Conservation (phyloP, 2,329 filamentous ascomycete genomes). For the Fusarium sp. region DNA sequence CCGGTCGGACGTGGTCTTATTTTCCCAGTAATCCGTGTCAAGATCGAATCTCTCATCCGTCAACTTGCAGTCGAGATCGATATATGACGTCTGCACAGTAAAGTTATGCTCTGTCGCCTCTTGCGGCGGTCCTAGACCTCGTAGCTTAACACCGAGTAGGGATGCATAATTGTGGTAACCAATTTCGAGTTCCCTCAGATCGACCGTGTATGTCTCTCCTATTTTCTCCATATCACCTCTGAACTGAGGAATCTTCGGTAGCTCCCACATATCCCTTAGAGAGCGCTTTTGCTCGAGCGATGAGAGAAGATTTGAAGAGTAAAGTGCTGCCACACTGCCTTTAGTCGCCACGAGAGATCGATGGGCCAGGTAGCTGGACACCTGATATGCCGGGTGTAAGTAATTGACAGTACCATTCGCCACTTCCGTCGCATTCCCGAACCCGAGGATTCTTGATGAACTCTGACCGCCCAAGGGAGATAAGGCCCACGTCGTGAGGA, state of each 20-base stretch:
- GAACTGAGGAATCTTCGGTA: neutral
- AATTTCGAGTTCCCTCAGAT: neutral
- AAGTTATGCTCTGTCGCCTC: neutral
- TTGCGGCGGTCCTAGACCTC: fast-evolving
- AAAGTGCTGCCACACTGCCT: neutral
- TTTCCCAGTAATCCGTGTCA: neutral
- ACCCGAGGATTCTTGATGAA: neutral
- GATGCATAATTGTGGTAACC: neutral
- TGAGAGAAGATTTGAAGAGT: neutral
- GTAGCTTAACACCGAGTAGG: neutral
- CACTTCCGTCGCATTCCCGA: neutral
- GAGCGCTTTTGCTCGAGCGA: neutral
- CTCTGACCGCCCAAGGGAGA: neutral
- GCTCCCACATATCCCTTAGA: neutral
- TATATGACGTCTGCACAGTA: neutral
- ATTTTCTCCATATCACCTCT: neutral
- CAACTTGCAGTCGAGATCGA: neutral
- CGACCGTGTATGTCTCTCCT: neutral
- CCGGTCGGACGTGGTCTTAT: neutral
- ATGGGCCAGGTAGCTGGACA: neutral
- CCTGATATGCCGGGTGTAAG: neutral
- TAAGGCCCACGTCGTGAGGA: neutral
- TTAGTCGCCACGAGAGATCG: neutral
- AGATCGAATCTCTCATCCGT: neutral
- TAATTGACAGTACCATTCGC: neutral